A percentile compares a stretch with the other conserved stretches of the same genome.
phyloP scores from a whole-genome alignment of 225 moss, liverwort and hornwort species.

The Physcomitrium patens region DNA sequence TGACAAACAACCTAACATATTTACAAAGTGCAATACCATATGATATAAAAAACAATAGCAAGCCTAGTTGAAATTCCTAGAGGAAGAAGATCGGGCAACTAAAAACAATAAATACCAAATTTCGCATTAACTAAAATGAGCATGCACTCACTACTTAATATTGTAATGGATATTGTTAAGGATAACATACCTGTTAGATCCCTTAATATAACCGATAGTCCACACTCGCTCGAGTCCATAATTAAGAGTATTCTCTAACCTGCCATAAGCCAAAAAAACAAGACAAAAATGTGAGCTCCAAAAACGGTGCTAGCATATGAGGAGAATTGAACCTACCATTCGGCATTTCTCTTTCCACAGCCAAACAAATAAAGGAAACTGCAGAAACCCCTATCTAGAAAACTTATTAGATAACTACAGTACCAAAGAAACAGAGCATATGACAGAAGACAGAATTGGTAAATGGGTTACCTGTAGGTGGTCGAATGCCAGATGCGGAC shows the following conservation, averaged over 20 bases:
- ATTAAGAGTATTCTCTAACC: slow-evolving; percentile 87
- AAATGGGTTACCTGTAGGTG: slow-evolving; percentile 65
- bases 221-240: slow-evolving; percentile 94
- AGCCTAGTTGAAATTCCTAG: no score
- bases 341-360: neutral
- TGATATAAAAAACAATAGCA: no score
- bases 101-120: no score
- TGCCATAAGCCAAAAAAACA: slow-evolving; percentile 28
- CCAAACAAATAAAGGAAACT: neutral
- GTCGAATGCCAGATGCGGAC: slow-evolving; percentile 93
- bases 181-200: slow-evolving; percentile 74
- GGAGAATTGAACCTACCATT: neutral
- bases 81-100: no score
- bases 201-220: slow-evolving; percentile 80
- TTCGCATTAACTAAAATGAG: neutral
- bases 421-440: neutral
- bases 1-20: neutral
- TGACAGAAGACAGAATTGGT: neutral
- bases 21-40: neutral
- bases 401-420: neutral
- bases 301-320: slow-evolving; percentile 6
- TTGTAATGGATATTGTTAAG: neutral
- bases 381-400: neutral
- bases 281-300: neutral
- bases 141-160: neutral